These are phyloP conservation scores for Collybia sp. DNA, from an alignment of 768 basidiomycete species.

Conservation along the genomic window DNA sequence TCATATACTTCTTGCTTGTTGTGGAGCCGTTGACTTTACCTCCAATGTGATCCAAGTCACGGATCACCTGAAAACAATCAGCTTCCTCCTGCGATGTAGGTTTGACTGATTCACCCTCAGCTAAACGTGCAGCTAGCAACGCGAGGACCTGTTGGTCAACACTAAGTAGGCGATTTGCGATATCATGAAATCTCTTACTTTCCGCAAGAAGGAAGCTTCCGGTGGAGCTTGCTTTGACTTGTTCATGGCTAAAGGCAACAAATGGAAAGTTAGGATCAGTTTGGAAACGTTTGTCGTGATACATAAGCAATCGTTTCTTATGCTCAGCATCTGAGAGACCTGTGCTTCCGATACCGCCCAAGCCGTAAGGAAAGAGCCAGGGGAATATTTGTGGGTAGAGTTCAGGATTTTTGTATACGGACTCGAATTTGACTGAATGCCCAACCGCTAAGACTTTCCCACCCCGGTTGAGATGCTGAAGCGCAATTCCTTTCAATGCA, in stretches of 20 bases:
- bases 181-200: not conserved
- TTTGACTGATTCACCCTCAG: conserved; percentile 6
- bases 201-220: conserved; percentile 2
- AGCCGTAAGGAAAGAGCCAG: conserved; percentile 36
- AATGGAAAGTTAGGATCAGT: conserved; percentile 9
- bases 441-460: conserved; percentile 21
- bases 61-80: conserved; percentile 15
- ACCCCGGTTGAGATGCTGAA: conserved; percentile 16
- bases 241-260: conserved; percentile 24
- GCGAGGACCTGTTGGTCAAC: conserved; percentile 2
- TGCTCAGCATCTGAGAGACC: conserved; percentile 14
- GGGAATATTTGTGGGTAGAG: conserved; percentile 23
- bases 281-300: conserved; percentile 17
- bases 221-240: conserved; percentile 12
- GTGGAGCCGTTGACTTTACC: conserved; percentile 18
- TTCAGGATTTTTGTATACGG: conserved; percentile 22
- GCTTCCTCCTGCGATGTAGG: conserved; percentile 14
- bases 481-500: conserved; percentile 15
- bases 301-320: conserved; percentile 23
- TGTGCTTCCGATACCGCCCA: conserved; percentile 19
- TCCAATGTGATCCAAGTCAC: conserved; percentile 21
- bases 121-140: not conserved
- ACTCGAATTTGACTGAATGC: conserved; percentile 13
- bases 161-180: not conserved
- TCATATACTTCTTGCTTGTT: conserved; percentile 18